phyloP scores from a whole-genome alignment of 129 eudicot genomes.

The Apium graveolens region DNA sequence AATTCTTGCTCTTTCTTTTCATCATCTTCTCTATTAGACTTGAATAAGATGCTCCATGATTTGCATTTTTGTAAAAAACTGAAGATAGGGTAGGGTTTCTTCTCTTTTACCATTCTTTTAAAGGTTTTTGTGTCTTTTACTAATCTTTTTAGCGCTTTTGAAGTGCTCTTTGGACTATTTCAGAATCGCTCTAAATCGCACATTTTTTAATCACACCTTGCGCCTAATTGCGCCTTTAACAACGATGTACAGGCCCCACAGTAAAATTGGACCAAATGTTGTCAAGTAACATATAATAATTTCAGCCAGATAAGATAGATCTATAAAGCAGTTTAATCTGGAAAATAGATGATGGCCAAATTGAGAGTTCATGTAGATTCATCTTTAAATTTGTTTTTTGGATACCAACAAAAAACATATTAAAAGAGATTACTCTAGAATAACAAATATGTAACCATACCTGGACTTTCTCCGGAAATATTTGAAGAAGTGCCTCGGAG shows the following conservation, averaged over 20 bases:
- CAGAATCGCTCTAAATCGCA: too few relatives aligned
- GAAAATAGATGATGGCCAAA: background rate
- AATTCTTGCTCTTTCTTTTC: too few relatives aligned
- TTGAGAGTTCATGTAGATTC: background rate
- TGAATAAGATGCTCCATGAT: too few relatives aligned
- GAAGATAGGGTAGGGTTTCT: too few relatives aligned
- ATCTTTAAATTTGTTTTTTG: background rate
- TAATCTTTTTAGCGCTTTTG: too few relatives aligned
- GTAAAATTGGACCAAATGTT: background rate
- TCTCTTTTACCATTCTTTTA: too few relatives aligned
- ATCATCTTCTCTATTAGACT: too few relatives aligned
- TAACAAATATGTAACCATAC: conserved; percentile 18
- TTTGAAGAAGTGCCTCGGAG: conserved; percentile 81
- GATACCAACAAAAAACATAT: background rate
- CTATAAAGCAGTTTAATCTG: background rate
- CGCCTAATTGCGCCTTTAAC: too few relatives aligned
- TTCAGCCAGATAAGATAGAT: background rate
- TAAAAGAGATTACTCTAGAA: background rate
- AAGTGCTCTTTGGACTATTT: too few relatives aligned
- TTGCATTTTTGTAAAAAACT: too few relatives aligned
- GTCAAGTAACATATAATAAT: background rate
- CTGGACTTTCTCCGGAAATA: conserved; percentile 87
- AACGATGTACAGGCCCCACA: background rate
- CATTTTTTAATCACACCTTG: too few relatives aligned
- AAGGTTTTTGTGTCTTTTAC: too few relatives aligned